Base-by-base conservation (phyloP, 345 rosid genomes). In the Arabidopsis arenosa region DNA sequence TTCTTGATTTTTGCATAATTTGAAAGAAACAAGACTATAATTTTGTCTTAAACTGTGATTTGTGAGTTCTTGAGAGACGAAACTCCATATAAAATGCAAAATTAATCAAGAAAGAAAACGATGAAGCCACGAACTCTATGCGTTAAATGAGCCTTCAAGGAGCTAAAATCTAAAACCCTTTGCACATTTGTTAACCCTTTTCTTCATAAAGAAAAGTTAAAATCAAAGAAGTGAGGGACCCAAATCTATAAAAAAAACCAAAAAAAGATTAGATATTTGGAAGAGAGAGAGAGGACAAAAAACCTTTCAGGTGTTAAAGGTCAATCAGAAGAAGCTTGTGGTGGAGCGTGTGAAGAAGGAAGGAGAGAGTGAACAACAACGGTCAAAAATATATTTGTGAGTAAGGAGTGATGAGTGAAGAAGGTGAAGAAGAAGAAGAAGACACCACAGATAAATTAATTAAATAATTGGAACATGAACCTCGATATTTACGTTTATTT, bases 281-380 rank as follows among this genome's bases (percentile, higher is more conserved):
- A 41, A 60, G 12, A 60, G 64, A 60, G 75, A 62, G 54, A 75
- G 73, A 67, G 5, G 68, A 75, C 73, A 59, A 75, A 18, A 23
- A 58, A 75, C 79, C 79, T 75, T 75, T 74, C 51, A 66, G 66
- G 72, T 63, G 76, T 40, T 32, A 56, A 12, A 28, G 11, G 60
- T 52, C 62, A 53, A 39, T 15, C 36, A 59, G 26, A 73, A 53
- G 73, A 73, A 73, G 70, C 15, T 40, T 18, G 21, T 18, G 21
- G 78, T 21, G 63, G 57, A 74, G 77, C 64, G 77, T 68, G 37
- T 68, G 37, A 3, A 39, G 17, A 3, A 26, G 23, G 17, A 3
- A 26, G 23, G 45, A 23, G 47, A 28, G 26, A 51, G 36, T 28
- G 21, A 68, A 67, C 79, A 68, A 67, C 79, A 75, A 75, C 79